These are phyloP conservation scores for Acer negundo DNA, from an alignment of 345 rosid species.

Conservation along the genomic window DNA sequence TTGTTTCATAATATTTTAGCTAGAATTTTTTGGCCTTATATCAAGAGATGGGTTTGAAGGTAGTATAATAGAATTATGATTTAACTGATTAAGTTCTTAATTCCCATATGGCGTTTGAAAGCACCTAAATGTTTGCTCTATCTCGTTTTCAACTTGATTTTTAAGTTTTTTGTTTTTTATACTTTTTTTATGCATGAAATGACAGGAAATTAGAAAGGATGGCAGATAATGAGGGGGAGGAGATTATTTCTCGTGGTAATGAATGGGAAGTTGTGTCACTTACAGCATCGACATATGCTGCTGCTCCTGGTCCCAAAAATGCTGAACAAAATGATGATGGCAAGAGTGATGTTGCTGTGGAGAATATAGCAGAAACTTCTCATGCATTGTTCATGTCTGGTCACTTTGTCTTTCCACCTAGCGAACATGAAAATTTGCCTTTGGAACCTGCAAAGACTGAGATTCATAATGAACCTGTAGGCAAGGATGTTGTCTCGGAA, in stretches of 20 bases:
- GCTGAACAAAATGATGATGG: constrained; percentile 42
- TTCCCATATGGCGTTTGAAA: neutral
- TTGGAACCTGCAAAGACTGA: constrained; percentile 41
- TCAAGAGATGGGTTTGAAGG: neutral
- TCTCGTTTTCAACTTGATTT: neutral
- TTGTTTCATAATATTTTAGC: neutral
- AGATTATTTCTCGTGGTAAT: constrained; percentile 49
- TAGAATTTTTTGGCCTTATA: neutral
- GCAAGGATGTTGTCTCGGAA: constrained; percentile 42
- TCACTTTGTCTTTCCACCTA: constrained; percentile 80
- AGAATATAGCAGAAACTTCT: constrained; percentile 59
- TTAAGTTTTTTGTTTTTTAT: neutral
- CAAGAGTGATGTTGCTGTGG: constrained; percentile 33
- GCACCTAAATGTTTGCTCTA: neutral
- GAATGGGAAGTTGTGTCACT: constrained; percentile 98
- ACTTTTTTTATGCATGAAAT: neutral
- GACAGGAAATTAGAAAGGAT: constrained; percentile 33
- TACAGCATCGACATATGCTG: constrained; percentile 91
- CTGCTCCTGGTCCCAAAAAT: constrained; percentile 75
- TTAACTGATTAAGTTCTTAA: neutral
- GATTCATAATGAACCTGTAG: constrained; percentile 37
- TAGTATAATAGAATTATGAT: neutral
- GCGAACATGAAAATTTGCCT: constrained; percentile 66
- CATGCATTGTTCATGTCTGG: constrained; percentile 67
- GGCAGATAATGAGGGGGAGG: constrained; percentile 57